Percentiles rank a stretch among this genome's conserved stretches.
These are phyloP conservation scores for Xylaria sp. DNA, from an alignment of 2,329 filamentous ascomycete genomes.

Conservation along the genomic window DNA sequence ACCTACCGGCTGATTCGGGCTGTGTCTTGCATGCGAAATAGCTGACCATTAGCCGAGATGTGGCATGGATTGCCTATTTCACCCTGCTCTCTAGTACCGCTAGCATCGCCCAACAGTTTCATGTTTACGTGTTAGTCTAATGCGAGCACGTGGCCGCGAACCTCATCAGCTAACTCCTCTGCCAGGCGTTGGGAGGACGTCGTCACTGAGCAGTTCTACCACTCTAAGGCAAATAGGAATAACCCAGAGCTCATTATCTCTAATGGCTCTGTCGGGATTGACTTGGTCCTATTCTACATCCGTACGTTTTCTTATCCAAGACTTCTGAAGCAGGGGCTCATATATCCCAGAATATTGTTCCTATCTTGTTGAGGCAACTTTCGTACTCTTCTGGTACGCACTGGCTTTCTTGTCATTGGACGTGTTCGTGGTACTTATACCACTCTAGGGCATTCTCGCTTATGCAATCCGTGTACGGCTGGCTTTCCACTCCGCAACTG, in stretches of 20 bases:
- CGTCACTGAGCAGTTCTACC: constrained; percentile 11
- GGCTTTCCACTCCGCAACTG: constrained; percentile 10
- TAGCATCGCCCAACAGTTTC: constrained; percentile 24
- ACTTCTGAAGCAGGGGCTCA: not conserved
- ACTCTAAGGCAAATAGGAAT: constrained; percentile 5
- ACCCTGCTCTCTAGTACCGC: constrained; percentile 18
- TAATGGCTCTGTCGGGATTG: constrained; percentile 13
- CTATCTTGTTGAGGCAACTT: constrained; percentile 18
- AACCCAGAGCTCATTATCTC: constrained; percentile 17
- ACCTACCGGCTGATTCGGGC: not conserved
- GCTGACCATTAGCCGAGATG: constrained; percentile 6
- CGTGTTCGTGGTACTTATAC: not conserved
- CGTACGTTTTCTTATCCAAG: constrained; percentile 4
- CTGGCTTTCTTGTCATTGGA: not conserved
- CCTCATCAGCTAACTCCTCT: not conserved
- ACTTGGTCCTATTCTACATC: constrained; percentile 25
- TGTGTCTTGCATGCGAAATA: not conserved
- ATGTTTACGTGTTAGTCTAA: constrained; percentile 18
- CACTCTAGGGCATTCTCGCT: constrained; percentile 18
- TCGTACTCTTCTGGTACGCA: constrained; percentile 21
- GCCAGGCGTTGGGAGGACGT: constrained; percentile 17
- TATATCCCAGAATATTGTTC: constrained; percentile 12
- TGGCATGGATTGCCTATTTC: constrained; percentile 25
- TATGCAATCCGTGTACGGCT: constrained; percentile 22
- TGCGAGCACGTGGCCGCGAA: not conserved